Conservation (phyloP, 305 asterid genomes). For the Striga hermonthica region DNA sequence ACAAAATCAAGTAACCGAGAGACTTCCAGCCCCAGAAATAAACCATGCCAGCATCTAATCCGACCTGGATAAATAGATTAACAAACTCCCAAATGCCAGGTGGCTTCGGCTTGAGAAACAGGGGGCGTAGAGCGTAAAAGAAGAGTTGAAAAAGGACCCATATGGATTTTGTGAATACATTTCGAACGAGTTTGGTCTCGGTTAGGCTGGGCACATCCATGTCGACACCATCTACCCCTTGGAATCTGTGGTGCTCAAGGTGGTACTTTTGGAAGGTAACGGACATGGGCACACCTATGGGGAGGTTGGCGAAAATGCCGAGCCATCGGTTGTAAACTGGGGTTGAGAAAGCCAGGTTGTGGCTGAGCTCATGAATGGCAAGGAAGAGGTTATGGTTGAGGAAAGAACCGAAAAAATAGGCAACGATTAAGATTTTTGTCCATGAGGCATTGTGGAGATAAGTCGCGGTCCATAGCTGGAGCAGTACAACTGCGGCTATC, state of each 20-base stretch:
- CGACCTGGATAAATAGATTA: constrained; percentile 55
- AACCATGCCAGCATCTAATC: constrained; percentile 59
- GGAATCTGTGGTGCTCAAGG: constrained; percentile 96
- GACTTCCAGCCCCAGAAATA: constrained; percentile 81
- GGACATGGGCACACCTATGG: constrained; percentile 95
- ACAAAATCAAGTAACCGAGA: constrained; percentile 66
- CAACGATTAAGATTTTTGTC: constrained; percentile 60
- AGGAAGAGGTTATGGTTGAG: constrained; percentile 94
- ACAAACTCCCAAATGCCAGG: constrained; percentile 88
- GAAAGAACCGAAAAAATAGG: constrained; percentile 89
- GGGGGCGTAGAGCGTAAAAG: constrained; percentile 87
- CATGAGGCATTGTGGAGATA: constrained; percentile 56
- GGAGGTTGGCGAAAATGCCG: constrained; percentile 91
- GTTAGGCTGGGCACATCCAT: constrained; percentile 78
- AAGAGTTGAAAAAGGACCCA: constrained; percentile 86
- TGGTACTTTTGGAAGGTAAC: constrained; percentile 94
- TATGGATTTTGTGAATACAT: constrained; percentile 53
- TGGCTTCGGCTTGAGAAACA: constrained; percentile 91
- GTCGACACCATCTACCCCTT: constrained; percentile 92
- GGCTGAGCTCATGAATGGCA: constrained; percentile 93
- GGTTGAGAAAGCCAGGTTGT: constrained; percentile 87
- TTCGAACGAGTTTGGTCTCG: constrained; percentile 62
- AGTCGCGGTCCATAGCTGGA: constrained; percentile 92
- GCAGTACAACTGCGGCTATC: constrained; percentile 67
- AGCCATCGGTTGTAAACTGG: constrained; percentile 86